Base-by-base conservation (phyloP, 169 alveolate species). In the Eimeria mitis region DNA sequence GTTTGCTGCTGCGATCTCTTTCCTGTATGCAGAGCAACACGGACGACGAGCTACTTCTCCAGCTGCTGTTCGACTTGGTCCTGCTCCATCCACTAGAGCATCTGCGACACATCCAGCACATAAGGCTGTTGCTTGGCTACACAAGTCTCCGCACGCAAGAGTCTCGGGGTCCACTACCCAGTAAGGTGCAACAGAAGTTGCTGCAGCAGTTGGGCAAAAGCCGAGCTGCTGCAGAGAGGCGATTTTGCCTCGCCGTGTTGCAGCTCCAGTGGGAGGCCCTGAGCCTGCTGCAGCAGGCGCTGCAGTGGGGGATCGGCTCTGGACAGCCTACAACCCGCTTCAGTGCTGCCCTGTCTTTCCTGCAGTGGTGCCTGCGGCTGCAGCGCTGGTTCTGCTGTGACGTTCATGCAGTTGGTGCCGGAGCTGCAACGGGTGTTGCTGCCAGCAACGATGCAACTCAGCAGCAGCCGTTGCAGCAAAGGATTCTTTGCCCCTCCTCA, bases 201-300 rank as follows among this genome's bases (percentile, higher is more conserved):
- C 61, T 87, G 92, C 81, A 61, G 81, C 92, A 87, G 9, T 49
- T 87, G 78, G 19, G 68, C n/a, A 63, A 25, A 63, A 61, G 92
- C 83, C 28, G 92, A 65, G 92, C 92, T 59, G 78, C 92, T 34
- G 92, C 92, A 61, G 92, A 87, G 79, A 49, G 54, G 92, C 61
- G 92, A 31, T 71, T 59, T 71, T 61, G 92, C 52, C 81, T 87
- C 23, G 78, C 92, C n/a, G 83, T 63, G 83, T 65, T 87, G 92
- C 83, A 87, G 81, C 92, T 87, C 34, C 92, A 87, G 92, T 87
- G 92, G 92, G 92, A 87, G 79, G 59, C 92, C 44, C 79, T 87
- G 81, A 83, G 92, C 59, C 28, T 87, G 92, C 65, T 87, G 81
- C 92, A 87, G 81, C 81, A 42, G 83, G 49, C 92, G 49, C 31